A percentile compares a stretch with the other conserved stretches of the same genome.
phyloP scores from a whole-genome alignment of 805 yeast species.

The Cyberlindnera xylosilytica region DNA sequence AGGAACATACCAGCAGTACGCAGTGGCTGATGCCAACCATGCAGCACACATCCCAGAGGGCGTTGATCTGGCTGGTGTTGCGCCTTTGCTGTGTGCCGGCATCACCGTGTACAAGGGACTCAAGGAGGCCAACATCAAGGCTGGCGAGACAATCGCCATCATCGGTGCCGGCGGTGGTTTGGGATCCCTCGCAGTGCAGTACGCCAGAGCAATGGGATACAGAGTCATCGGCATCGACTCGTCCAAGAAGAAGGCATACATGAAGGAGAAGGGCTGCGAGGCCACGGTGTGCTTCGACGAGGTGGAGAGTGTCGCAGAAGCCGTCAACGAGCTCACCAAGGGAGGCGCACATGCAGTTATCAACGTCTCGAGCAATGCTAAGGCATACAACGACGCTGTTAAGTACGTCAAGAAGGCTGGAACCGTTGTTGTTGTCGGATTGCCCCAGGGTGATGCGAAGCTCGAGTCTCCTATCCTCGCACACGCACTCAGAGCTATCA shows the following conservation, averaged over 20 bases:
- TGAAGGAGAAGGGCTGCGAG: constrained; percentile 54
- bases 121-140: constrained; percentile 60
- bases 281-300: constrained; percentile 50
- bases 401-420: constrained; percentile 59
- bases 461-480: constrained; percentile 38
- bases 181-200: constrained; percentile 67
- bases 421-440: constrained; percentile 63
- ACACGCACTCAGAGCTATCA: constrained; percentile 14
- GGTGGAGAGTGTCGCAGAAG: constrained; percentile 42
- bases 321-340: constrained; percentile 29
- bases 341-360: constrained; percentile 72
- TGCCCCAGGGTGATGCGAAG: constrained; percentile 69
- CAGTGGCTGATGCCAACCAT: constrained; percentile 77
- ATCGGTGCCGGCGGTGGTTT: constrained; percentile 77
- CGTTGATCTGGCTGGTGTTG: constrained; percentile 63
- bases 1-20: constrained; percentile 85
- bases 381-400: constrained; percentile 55
- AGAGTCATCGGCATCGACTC: constrained; percentile 66
- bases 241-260: constrained; percentile 48
- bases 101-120: constrained; percentile 84
- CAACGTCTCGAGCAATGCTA: constrained; percentile 61
- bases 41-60: constrained; percentile 72
- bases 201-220: constrained; percentile 68
- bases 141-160: constrained; percentile 69
- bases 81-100: constrained; percentile 86